phyloP scores from a whole-genome alignment of 805 yeast genomes.

The Nakazawaea laoshanensis region DNA sequence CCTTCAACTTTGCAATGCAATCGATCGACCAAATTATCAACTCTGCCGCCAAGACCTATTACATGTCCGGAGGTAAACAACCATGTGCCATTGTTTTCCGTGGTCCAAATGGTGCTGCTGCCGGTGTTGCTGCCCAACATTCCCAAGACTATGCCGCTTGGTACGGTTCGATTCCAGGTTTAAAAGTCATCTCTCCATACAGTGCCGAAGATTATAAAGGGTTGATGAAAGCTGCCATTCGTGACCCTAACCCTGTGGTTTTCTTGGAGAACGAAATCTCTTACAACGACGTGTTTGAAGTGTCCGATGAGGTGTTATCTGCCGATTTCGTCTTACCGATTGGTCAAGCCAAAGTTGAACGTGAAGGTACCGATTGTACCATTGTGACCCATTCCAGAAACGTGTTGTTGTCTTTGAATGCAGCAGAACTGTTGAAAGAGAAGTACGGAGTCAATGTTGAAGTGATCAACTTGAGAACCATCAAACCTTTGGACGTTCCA shows the following conservation, averaged over 20 bases:
- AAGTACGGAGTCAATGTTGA: slow-evolving; percentile 86
- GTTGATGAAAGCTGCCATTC: slow-evolving; percentile 87
- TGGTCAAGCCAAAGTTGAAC: slow-evolving; percentile 93
- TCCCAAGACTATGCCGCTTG: slow-evolving; percentile 96
- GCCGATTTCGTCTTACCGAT: slow-evolving; percentile 89
- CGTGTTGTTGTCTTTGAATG: slow-evolving; percentile 76
- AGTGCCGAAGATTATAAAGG: slow-evolving; percentile 96
- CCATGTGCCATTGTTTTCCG: slow-evolving; percentile 96
- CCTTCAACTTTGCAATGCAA: slow-evolving; percentile 99
- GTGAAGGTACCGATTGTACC: slow-evolving; percentile 85
- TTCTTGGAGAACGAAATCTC: slow-evolving; percentile 93
- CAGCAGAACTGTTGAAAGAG: slow-evolving; percentile 81
- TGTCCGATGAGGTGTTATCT: slow-evolving; percentile 81
- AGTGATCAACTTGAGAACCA: slow-evolving; percentile 91
- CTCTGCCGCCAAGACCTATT: slow-evolving; percentile 97
- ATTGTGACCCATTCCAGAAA: slow-evolving; percentile 90
- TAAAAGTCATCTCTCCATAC: slow-evolving; percentile 93
- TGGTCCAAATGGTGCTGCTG: slow-evolving; percentile 99
- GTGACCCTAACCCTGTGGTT: slow-evolving; percentile 98
- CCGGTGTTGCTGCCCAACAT: slow-evolving; percentile 99
- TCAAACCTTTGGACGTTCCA: slow-evolving; percentile 91
- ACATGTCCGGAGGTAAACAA: slow-evolving; percentile 99
- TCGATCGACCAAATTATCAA: slow-evolving; percentile 97
- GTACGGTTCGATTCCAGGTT: slow-evolving; percentile 98
- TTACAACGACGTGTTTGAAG: slow-evolving; percentile 86